Evolutionary conservation across 2,329 filamentous ascomycete genomes (phyloP), one percentile per base, ranked within the genome.

Genomic region (Sporothrix inflata): DNA sequence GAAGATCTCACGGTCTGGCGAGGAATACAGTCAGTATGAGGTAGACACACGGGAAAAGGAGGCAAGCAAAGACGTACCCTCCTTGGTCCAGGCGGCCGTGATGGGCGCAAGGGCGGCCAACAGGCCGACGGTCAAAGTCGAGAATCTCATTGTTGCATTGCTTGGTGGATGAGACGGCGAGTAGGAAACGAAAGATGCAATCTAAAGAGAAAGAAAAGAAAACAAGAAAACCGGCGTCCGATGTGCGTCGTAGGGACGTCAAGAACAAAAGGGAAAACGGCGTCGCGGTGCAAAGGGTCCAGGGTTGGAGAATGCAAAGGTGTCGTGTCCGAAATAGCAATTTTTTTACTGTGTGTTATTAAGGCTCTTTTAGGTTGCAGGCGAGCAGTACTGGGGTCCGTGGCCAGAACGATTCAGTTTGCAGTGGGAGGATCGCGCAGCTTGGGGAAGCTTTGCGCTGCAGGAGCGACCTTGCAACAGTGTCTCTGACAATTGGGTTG

Each of bases 1-100:
- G 85, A 99, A 99, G 84, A 99, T 98, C 84, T 99, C 96, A 80
- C 97, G 94, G 83, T 99, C 96, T 97, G 78, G 45, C 24, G 14
- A 0, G 70, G 57, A 66, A 53, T 38, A 68, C 24, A 27, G 51
- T 67, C 63, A 72, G 65, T 5, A 53, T 69, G 21, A 16, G 16
- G 19, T 16, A 19, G 16, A 47, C 7, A 21, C 42, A 61, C 6
- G 45, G 53, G 30, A 70, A 42, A 24, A 61, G 24, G 49, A 57
- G 27, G 75, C 55, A 34, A 30, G 57, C 66, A 2, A 42, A 30
- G 12, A 80, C 85, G 77, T 82, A 92, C 93, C 93, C 87, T 97
- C 93, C 82, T 96, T 96, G 72, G 89, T 90, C 93, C 94, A 97
- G 63, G 93, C 93, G 67, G 90, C 88, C 73, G 88, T 88, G 74